A percentile compares a stretch with the other conserved stretches of the same genome.
Conservation (phyloP, 768 basidiomycete genomes). For the Termitomyces sp. region DNA sequence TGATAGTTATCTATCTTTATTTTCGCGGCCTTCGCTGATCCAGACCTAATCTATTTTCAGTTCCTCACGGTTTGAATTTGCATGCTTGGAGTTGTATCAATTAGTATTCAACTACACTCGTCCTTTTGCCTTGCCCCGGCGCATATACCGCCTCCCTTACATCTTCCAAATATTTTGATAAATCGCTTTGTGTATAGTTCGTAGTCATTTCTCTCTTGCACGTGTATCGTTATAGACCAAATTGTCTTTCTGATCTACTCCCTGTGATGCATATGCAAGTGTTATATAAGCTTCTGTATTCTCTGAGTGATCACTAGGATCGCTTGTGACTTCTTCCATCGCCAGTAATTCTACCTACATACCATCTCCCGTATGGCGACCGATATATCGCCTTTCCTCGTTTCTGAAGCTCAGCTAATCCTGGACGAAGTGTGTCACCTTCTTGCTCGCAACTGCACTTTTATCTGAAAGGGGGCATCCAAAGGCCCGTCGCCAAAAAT, state of each 20-base stretch:
- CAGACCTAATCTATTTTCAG: neutral
- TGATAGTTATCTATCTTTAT: constrained; percentile 1
- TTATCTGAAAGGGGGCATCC: constrained; percentile 4
- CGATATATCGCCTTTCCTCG: constrained; percentile 52
- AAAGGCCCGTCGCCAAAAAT: constrained; percentile 75
- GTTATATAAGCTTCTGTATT: constrained; percentile 1
- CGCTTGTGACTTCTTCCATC: neutral
- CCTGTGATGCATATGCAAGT: neutral
- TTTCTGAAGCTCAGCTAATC: constrained; percentile 67
- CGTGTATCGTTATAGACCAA: constrained; percentile 11
- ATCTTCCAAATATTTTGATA: constrained; percentile 8
- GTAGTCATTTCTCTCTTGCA: constrained; percentile 10
- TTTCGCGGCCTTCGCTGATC: neutral
- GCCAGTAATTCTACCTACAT: too few relatives aligned
- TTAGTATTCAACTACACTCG: constrained; percentile 2
- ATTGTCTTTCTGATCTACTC: neutral
- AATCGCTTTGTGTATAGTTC: constrained; percentile 12
- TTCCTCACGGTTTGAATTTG: neutral
- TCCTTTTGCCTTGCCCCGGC: neutral
- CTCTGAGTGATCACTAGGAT: too few relatives aligned
- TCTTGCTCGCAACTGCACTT: neutral
- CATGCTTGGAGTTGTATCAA: constrained; percentile 10
- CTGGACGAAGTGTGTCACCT: constrained; percentile 47
- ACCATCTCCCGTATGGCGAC: constrained; percentile 12
- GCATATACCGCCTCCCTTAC: constrained; percentile 2